A percentile compares a stretch with the other conserved stretches of the same genome.
Conservation (phyloP, 768 basidiomycete species). For the Suillus fuscotomentosus region DNA sequence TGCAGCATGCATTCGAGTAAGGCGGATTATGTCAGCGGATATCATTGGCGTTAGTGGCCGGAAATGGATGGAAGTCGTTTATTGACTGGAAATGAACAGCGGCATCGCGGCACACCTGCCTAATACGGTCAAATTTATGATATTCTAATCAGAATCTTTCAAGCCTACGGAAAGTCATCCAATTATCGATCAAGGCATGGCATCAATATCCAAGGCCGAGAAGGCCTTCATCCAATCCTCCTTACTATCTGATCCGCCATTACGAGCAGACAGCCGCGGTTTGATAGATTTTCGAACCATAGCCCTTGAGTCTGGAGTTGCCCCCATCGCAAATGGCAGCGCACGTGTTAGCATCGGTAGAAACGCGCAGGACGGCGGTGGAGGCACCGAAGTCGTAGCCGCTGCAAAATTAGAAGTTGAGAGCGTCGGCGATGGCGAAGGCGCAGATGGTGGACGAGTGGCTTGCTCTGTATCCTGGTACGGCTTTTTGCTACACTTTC, state of each 20-base stretch:
- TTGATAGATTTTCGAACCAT: conserved; percentile 67
- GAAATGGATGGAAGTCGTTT: not conserved
- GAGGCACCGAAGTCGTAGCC: conserved; percentile 78
- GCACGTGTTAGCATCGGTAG: conserved; percentile 72
- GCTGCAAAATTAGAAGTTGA: conserved; percentile 82
- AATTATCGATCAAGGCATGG: conserved; percentile 11
- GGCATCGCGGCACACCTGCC: not conserved
- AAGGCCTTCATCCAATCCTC: conserved; percentile 72
- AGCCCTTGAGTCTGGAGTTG: conserved; percentile 72
- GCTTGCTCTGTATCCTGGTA: conserved; percentile 77
- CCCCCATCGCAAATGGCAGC: conserved; percentile 83
- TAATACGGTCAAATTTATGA: not conserved
- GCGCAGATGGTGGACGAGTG: conserved; percentile 59
- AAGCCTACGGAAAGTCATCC: not conserved
- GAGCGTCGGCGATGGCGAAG: conserved; percentile 40
- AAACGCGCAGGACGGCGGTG: conserved; percentile 53
- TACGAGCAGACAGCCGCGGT: conserved; percentile 76
- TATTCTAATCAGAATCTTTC: not conserved
- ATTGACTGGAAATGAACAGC: not conserved
- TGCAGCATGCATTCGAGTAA: no score
- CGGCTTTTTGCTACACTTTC: conserved; percentile 27
- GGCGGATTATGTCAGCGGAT: not conserved
- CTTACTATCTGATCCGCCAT: conserved; percentile 53
- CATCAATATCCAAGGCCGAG: conserved; percentile 70
- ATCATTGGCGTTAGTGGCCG: not conserved